Evolutionary conservation across 2,329 filamentous ascomycete species (phyloP), one percentile per base, ranked within the genome.

Genomic region (Zymoseptoria ardabiliae): DNA sequence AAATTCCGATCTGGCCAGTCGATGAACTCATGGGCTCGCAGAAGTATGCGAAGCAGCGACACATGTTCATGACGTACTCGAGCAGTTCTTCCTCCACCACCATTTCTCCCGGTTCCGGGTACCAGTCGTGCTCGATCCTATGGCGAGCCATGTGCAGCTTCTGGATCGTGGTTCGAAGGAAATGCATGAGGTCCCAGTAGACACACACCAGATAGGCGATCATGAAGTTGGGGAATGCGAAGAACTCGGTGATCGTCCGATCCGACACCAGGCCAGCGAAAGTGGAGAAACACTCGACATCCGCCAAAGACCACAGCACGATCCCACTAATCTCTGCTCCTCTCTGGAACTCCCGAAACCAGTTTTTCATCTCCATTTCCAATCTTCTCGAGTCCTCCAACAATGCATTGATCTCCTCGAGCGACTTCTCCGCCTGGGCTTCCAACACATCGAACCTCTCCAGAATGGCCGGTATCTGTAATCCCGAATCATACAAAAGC

Each of bases 171-270:
- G 56, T 63, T 21, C 69, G 66, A 13, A 72, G 58, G 55, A 65
- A 67, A 57, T 69, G 66, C 63, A 71, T 67, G 11, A 63, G 63
- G 13, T 69, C 61, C 70, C 70, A 72, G 57, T 71, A 72, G 19
- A 68, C 61, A n/a, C 60, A 66, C 22, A 66, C 55, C 17, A 73
- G 55, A 48, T 72, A 73, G 9, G 63, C 68, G 22, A 65, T 59
- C 49, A 68, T 60, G 59, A 73, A 73, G 50, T 59, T 65, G 1
- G 62, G 57, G 56, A 73, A 73, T 17, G 57, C 58, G 60, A 63
- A 70, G 8, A 64, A 67, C 22, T 67, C 59, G 3, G 60, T 52
- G 22, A 73, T 60, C 3, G 67, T 68, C 21, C 66, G 65, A 53
- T 72, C 68, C 20, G 53, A 48, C 41, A 64, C 63, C 1, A 68